Evolutionary conservation across 208 protist genomes (phyloP).

Genomic region (Kentomonas sorsogonicus): DNA sequence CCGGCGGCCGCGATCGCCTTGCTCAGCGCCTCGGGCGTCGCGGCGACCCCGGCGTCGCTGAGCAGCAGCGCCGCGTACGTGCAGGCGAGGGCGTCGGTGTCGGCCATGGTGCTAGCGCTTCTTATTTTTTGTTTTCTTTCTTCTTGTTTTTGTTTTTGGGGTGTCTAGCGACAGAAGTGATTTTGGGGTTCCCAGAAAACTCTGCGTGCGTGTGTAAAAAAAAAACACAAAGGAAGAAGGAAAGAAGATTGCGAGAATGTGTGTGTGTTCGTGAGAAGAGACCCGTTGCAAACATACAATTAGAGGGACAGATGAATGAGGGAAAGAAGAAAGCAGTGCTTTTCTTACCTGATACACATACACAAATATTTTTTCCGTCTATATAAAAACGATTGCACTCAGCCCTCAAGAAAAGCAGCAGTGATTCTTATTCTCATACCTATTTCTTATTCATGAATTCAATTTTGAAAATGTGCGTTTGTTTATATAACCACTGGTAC

Average conservation of each 20-base stretch:
- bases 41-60: conserved; percentile 59
- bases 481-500: not conserved
- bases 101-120: conserved; percentile 50
- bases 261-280: no score
- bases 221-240: no score
- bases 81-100: conserved; percentile 70
- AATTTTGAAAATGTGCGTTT: conserved; percentile 5
- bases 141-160: not conserved
- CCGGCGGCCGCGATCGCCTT: conserved; percentile 63
- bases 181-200: no score
- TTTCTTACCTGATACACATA: no score
- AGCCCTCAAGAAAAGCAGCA: conserved; percentile 7
- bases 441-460: not conserved
- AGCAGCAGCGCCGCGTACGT: conserved; percentile 81
- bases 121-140: not conserved
- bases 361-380: no score
- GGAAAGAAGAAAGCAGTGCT: no score
- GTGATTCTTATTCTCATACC: conserved; percentile 7
- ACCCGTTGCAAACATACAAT: no score
- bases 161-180: not conserved
- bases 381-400: no score
- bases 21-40: conserved; percentile 72
- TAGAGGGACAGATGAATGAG: not conserved
- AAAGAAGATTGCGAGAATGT: no score
- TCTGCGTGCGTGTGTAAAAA: no score